Percentiles rank a stretch among this genome's conserved stretches.
Evolutionary conservation across 352 stramenopile species (phyloP).

Genomic region (Thalassiosira hispida): DNA sequence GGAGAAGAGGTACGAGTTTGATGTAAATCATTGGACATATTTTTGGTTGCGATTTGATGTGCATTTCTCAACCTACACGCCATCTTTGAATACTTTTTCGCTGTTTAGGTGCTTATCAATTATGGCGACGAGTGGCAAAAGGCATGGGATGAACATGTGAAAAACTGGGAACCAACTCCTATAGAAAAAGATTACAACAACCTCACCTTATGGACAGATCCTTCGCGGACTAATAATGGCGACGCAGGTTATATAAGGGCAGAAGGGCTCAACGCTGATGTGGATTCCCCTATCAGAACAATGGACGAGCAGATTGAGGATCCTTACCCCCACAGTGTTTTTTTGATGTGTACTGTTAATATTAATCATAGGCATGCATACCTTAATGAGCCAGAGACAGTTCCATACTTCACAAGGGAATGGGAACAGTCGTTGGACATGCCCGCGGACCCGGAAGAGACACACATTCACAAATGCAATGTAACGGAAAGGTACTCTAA

Average conservation of each 20-base stretch:
- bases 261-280: slow-evolving; percentile 64
- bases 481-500: slow-evolving; percentile 19
- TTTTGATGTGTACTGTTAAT: slow-evolving; percentile 62
- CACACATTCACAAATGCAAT: slow-evolving; percentile 41
- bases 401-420: slow-evolving; percentile 40
- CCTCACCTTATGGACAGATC: slow-evolving; percentile 61
- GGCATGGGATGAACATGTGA: slow-evolving; percentile 77
- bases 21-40: no score
- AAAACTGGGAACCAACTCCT: slow-evolving; percentile 44
- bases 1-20: slow-evolving; percentile 54
- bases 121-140: slow-evolving; percentile 79
- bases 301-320: slow-evolving; percentile 54
- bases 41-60: neutral
- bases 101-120: slow-evolving; percentile 70
- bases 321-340: slow-evolving; percentile 64
- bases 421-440: slow-evolving; percentile 30
- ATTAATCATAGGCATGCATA: slow-evolving; percentile 43
- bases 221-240: slow-evolving; percentile 5
- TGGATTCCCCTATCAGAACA: slow-evolving; percentile 50
- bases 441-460: slow-evolving; percentile 19
- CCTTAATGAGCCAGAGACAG: slow-evolving; percentile 30
- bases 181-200: slow-evolving; percentile 57
- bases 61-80: no score
- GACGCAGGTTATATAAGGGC: slow-evolving; percentile 46
- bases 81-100: neutral